These are phyloP conservation scores for Ceratobasidium sp. DNA, from an alignment of 1,284 basidiomycete species.

Conservation along the genomic window DNA sequence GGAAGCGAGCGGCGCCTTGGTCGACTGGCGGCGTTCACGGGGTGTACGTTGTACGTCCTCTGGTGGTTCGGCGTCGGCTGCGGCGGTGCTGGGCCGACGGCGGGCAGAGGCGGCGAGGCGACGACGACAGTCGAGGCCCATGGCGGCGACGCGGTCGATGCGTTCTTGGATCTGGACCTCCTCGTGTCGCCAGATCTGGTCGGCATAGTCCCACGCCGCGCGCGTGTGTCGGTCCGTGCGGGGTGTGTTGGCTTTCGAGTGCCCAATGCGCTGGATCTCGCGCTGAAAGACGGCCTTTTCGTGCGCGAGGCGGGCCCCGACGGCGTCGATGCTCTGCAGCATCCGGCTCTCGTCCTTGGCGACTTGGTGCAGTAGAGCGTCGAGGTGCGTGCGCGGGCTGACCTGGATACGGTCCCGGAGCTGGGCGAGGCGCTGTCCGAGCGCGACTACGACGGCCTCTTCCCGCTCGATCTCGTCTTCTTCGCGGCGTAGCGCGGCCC, in stretches of 20 bases:
- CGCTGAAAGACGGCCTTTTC: constrained; percentile 41
- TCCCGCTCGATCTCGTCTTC: constrained; percentile 42
- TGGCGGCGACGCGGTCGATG: constrained; percentile 38
- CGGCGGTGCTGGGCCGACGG: constrained; percentile 17
- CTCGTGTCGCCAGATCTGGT: constrained; percentile 38
- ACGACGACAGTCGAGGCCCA: constrained; percentile 40
- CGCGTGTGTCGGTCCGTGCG: constrained; percentile 35
- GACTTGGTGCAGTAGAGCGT: constrained; percentile 26
- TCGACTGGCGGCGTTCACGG: constrained; percentile 5
- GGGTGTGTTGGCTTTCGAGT: constrained; percentile 18
- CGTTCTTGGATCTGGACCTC: constrained; percentile 32
- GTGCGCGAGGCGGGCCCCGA: constrained; percentile 36
- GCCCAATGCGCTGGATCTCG: constrained; percentile 26
- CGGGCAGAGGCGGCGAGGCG: constrained; percentile 31
- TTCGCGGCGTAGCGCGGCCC: constrained; percentile 31
- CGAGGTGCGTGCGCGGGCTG: constrained; percentile 28
- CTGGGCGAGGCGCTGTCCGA: constrained; percentile 27
- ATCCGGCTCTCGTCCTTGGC: constrained; percentile 39
- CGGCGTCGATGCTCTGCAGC: constrained; percentile 28
- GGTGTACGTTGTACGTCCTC: not conserved
- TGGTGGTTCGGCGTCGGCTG: constrained; percentile 15
- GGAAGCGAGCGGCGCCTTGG: not conserved
- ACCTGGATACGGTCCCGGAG: constrained; percentile 33
- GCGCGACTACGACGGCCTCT: constrained; percentile 37
- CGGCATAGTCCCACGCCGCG: constrained; percentile 37